Base-by-base conservation (phyloP, 2,329 filamentous ascomycete species). In the Fusarium fracticaudum region DNA sequence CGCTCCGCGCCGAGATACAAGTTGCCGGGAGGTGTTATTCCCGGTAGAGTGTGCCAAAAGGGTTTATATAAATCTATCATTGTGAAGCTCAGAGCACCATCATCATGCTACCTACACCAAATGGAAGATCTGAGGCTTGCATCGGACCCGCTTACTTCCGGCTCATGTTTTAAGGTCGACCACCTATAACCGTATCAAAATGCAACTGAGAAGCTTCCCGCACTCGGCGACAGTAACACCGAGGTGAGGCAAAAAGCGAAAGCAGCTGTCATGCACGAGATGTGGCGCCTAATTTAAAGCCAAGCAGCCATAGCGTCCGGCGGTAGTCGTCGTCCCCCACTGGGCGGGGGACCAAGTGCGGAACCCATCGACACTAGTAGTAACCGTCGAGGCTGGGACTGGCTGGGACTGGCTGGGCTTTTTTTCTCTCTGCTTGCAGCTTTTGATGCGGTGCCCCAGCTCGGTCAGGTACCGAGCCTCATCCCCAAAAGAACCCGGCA, bases 391-490 rank as follows among this genome's bases (percentile, higher is more conserved):
- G 67, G 64, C 67, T 63, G 58, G 66, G 73, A 72, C 76, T 74
- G 67, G 64, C 67, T 63, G 58, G 66, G 73, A 72, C 76, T 74
- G 73, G 70, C 70, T 64, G 64, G 67, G 67, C 64, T 48, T 63
- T 51, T 59, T 65, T 63, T 70, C 51, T 58, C 64, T 64, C 72
- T 73, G 60, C 62, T 67, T 71, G 76, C 74, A 75, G 71, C 62
- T 75, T 59, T 67, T 72, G 53, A 48, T 57, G 60, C 70, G 54
- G 72, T 65, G 73, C 74, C 73, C 72, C 69, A 74, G 74, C 71
- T 78, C 76, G 76, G 76, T 78, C 76, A 78, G 64, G 68, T 77
- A 74, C 76, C 76, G 76, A 78, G 70, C 62, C 57, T 70, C 60
- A 65, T 57, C 50, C 43, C 54, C 58, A 64, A 72, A 67, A 72